These are phyloP conservation scores for Venturia carpophila DNA, from an alignment of 2,329 filamentous ascomycete genomes.

Conservation along the genomic window DNA sequence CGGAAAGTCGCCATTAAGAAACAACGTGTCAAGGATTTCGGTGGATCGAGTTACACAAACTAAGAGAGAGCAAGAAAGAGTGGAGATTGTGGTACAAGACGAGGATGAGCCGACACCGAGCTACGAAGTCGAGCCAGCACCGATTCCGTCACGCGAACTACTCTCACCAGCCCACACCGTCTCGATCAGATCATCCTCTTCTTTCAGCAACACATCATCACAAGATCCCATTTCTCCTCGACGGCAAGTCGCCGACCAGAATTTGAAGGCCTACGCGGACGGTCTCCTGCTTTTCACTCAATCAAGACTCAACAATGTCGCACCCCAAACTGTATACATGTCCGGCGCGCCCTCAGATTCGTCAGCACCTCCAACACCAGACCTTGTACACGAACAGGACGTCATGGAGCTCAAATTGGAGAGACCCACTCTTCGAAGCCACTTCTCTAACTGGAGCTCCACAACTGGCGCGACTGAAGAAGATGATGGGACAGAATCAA, in stretches of 20 bases:
- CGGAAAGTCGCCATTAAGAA: conserved; percentile 12
- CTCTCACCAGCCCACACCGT: not conserved
- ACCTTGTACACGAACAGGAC: not conserved
- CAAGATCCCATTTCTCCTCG: conserved; percentile 6
- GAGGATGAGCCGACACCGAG: not conserved
- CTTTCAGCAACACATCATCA: not conserved
- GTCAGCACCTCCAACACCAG: conserved; percentile 12
- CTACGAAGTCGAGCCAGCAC: conserved; percentile 13
- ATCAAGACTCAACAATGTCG: conserved; percentile 12
- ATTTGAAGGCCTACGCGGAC: conserved; percentile 17
- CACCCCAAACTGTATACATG: conserved; percentile 8
- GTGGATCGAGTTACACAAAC: not conserved
- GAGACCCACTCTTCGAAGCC: conserved; percentile 12
- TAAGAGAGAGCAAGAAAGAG: not conserved
- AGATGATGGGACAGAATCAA: not conserved
- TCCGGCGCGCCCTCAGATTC: not conserved
- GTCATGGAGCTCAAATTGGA: conserved; percentile 6
- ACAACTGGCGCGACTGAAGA: conserved; percentile 5
- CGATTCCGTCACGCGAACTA: conserved; percentile 6
- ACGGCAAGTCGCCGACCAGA: conserved; percentile 9
- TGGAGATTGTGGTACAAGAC: not conserved
- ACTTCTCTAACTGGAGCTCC: conserved; percentile 18
- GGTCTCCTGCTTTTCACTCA: conserved; percentile 18
- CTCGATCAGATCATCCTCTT: conserved; percentile 7
- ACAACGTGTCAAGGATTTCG: not conserved